Percentiles rank a stretch among this genome's conserved stretches.
Evolutionary conservation across 1,139 yeast species (phyloP).

Genomic region (Protomyces arabidopsidicola): DNA sequence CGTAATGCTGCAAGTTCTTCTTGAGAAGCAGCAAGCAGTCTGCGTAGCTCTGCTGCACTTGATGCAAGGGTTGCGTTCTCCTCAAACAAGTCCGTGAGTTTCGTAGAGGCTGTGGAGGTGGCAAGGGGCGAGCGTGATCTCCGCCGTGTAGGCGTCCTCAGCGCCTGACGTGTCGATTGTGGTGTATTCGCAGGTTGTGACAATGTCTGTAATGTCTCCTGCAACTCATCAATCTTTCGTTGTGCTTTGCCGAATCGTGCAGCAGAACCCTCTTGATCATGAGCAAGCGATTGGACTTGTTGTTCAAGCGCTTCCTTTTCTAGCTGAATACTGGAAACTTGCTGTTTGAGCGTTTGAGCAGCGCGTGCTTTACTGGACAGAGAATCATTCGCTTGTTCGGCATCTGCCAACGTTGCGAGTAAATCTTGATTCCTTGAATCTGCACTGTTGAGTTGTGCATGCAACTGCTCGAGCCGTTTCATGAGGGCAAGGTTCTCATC

Average conservation of each 20-base stretch:
- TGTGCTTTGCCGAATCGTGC: constrained; percentile 6
- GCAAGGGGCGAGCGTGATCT: neutral
- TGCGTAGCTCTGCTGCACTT: constrained; percentile 4
- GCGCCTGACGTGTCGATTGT: neutral
- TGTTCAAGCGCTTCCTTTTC: constrained; percentile 14
- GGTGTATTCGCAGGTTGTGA: neutral
- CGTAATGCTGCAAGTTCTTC: constrained; percentile 9
- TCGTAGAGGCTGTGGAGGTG: neutral
- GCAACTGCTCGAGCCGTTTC: constrained; percentile 11
- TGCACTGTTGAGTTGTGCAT: constrained; percentile 4
- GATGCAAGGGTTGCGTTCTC: neutral
- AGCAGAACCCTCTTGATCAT: neutral
- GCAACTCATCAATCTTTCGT: constrained; percentile 1
- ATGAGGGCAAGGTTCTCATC: constrained; percentile 10
- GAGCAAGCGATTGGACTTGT: constrained; percentile 1
- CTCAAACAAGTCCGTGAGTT: neutral
- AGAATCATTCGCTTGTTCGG: neutral
- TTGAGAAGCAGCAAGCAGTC: constrained; percentile 4
- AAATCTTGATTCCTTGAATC: constrained; percentile 13
- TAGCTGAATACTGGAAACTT: constrained; percentile 4
- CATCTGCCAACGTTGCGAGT: neutral
- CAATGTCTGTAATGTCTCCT: neutral
- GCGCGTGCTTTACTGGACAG: neutral
- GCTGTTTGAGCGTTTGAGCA: constrained; percentile 9
- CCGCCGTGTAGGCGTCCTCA: neutral